Evolutionary conservation across 306 rosid species (phyloP).

Genomic region (Hylodesmum podocarpum): DNA sequence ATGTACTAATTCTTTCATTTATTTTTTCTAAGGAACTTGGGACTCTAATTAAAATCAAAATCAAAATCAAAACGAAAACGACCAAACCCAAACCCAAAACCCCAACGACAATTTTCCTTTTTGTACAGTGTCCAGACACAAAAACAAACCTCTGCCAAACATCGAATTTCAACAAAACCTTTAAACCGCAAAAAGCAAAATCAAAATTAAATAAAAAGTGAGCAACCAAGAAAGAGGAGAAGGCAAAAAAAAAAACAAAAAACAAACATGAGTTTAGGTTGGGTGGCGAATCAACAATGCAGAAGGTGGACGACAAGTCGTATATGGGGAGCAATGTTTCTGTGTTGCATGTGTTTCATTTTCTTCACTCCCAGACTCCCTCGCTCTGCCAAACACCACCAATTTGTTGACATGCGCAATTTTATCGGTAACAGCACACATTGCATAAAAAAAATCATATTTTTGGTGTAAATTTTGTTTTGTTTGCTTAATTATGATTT

Average conservation of each 20-base stretch:
- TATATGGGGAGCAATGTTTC: slow-evolving; percentile 40
- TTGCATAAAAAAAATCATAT: background rate
- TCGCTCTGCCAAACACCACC: slow-evolving; percentile 51
- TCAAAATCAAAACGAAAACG: background rate
- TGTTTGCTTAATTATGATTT: slow-evolving; percentile 9
- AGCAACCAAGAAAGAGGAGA: background rate
- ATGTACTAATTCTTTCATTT: background rate
- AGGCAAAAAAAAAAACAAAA: background rate
- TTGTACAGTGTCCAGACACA: background rate
- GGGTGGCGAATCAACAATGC: slow-evolving; percentile 43
- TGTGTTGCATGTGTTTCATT: slow-evolving; percentile 40
- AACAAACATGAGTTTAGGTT: slow-evolving; percentile 43
- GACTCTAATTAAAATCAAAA: slow-evolving; percentile 16
- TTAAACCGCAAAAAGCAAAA: background rate
- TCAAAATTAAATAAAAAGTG: background rate
- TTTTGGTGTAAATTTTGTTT: background rate
- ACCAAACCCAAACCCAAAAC: background rate
- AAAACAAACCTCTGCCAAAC: background rate
- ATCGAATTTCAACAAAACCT: background rate
- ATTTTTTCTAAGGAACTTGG: background rate
- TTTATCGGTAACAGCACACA: slow-evolving; percentile 47
- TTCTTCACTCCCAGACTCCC: slow-evolving; percentile 52
- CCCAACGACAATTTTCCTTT: background rate
- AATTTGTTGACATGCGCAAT: slow-evolving; percentile 66
- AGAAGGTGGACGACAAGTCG: slow-evolving; percentile 43